Base-by-base conservation (phyloP, 257 asterid species). In the Nicotiana obtusifolia region DNA sequence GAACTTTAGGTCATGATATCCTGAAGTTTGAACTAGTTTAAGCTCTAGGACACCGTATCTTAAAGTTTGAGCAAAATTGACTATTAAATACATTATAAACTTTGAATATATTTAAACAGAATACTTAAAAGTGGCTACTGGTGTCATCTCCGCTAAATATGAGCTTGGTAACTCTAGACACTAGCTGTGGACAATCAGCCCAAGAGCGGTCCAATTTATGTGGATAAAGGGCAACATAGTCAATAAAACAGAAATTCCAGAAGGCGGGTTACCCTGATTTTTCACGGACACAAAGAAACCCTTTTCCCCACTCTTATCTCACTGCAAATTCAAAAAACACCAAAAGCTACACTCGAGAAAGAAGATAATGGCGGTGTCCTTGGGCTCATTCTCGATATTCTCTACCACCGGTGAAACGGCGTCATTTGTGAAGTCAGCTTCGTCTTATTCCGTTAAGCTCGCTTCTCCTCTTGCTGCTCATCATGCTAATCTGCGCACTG, bases 281-380 rank as follows among this genome's bases (percentile, higher is more conserved):
- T 14, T 31, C 49, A 9, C 60, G 53, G 54, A 59, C 61, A 68
- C 41, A 31, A 30, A 9, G 20, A 61, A 77, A 84, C 84, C 90
- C 88, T 83, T 79, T 75, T 13, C 61, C 64, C 83, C 82, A 69
- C 90, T 35, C 41, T 89, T 89, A 85, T 90, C 91, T 81, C 20
- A 1, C 47, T 57, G 22, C 57, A 4, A 59, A 22, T 82, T 52
- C 16, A 56, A 80, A 75, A 44, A 13, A 10, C 14, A 16, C 16
- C 31, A 0, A 56, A 77, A 64, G 16, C 28, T 28, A n/a, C 81
- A 1, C 49, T 41, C 49, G 49, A 8, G n/a, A 37, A 57, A 64
- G 31, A 13, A 8, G 83, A 62, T 80, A 84, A 93, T 93, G 98
- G 92, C 98, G 77, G 35, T 92, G 22, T 89, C 92, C 10, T 13